Base-by-base conservation (phyloP, 129 eudicot genomes). In the Dittrichia graveolens region DNA sequence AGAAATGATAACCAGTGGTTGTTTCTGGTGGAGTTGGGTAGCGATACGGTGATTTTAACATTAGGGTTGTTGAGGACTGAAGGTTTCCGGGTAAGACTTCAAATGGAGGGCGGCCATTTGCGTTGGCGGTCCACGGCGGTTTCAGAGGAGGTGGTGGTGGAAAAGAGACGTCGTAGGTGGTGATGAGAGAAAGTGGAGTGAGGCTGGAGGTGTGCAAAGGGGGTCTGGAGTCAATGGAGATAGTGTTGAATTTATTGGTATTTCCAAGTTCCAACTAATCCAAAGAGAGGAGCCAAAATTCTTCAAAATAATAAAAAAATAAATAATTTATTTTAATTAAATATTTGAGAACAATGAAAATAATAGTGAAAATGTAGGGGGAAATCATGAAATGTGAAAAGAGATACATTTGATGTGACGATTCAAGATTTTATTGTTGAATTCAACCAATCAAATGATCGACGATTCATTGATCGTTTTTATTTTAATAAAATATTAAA, bases 181-280 rank as follows among this genome's bases (percentile, higher is more conserved):
- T 16, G 54, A 24, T 24, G 64, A 4, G 49, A 56, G 61, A 60
- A 55, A 78, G 59, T 69, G 59, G 49, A 69, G 81, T 70, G 77
- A 69, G 76, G 31, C 2, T 0, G 60, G 45, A 10, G 54, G 72
- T 77, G 80, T 76, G 82, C 49, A 65, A 78, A 59, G 38, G 37
- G 60, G 50, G 52, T 49, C 15, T 56, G 66, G 43, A 61, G 77
- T 71, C 82, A 78, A 78, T 14, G 72, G 72, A 19, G 77, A 69
- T 45, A 11, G 77, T 70, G 70, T 71, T 62, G 82, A 53, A 78
- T 70, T 71, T 71, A 70, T 61, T 53, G 66, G 60, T 50, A 6
- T 52, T 42, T 69, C 47, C 65, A 52, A 6, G 43, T 42, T 69
- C 40, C 65, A 52, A 50, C 42, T 69, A 50, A 49, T 76, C 53